phyloP scores from a whole-genome alignment of 306 rosid genomes.

The Urtica urens region DNA sequence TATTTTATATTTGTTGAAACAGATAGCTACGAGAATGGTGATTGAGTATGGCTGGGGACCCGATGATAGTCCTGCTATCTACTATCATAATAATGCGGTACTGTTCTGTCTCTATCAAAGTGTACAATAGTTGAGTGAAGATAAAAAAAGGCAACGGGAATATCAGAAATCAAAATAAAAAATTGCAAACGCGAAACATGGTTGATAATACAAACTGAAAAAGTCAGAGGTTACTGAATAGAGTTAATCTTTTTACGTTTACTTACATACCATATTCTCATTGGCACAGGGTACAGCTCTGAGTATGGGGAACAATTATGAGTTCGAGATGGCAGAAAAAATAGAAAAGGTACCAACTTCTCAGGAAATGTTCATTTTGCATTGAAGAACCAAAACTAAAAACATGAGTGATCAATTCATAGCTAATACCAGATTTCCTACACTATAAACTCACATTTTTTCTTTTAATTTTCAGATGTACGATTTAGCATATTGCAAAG shows the following conservation, averaged over 20 bases:
- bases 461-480: slow-evolving; percentile 41
- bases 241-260: not conserved
- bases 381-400: not conserved
- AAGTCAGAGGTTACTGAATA: not conserved
- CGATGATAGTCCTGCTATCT: slow-evolving; percentile 94
- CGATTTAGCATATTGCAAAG: slow-evolving; percentile 77
- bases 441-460: not conserved
- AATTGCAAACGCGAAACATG: not conserved
- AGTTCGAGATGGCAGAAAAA: slow-evolving; percentile 76
- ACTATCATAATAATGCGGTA: slow-evolving; percentile 75
- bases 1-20: slow-evolving; percentile 15
- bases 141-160: not conserved
- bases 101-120: slow-evolving; percentile 25
- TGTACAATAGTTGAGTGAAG: not conserved
- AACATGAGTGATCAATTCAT: not conserved
- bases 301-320: slow-evolving; percentile 87
- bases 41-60: slow-evolving; percentile 99
- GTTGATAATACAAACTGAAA: not conserved
- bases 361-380: not conserved
- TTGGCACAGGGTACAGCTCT: slow-evolving; percentile 48
- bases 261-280: slow-evolving; percentile 16
- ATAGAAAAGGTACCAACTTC: slow-evolving; percentile 49
- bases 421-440: not conserved
- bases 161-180: not conserved
- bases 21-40: slow-evolving; percentile 97